phyloP scores from a whole-genome alignment of 495 filamentous ascomycete species.

The Friedmanniomyces endolithicus region DNA sequence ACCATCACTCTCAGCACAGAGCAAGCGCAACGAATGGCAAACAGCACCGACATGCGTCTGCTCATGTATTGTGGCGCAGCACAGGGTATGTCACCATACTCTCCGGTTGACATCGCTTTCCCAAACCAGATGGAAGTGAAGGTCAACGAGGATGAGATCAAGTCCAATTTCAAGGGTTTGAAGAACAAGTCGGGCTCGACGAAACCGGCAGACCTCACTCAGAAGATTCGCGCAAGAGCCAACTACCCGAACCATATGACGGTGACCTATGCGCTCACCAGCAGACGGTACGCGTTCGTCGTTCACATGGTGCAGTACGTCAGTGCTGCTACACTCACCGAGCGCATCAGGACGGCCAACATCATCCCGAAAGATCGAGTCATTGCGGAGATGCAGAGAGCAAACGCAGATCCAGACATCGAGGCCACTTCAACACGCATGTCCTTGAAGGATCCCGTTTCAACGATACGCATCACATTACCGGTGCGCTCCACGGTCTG shows the following conservation, averaged over 20 bases:
- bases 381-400: slow-evolving; percentile 67
- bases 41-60: slow-evolving; percentile 45
- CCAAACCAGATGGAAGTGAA: slow-evolving; percentile 86
- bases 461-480: slow-evolving; percentile 63
- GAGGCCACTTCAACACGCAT: slow-evolving; percentile 74
- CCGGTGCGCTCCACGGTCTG: slow-evolving; percentile 72
- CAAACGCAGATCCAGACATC: slow-evolving; percentile 69
- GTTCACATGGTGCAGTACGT: slow-evolving; percentile 57
- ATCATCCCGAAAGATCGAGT: slow-evolving; percentile 72
- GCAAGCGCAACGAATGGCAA: slow-evolving; percentile 37
- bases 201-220: slow-evolving; percentile 79
- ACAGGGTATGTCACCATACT: slow-evolving; percentile 42
- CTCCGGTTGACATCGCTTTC: slow-evolving; percentile 64
- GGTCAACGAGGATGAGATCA: slow-evolving; percentile 75
- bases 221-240: slow-evolving; percentile 51
- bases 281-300: slow-evolving; percentile 45
- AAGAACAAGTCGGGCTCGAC: slow-evolving; percentile 95
- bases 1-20: slow-evolving; percentile 41
- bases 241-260: slow-evolving; percentile 63
- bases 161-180: slow-evolving; percentile 77
- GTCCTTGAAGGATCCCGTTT: slow-evolving; percentile 85
- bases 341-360: slow-evolving; percentile 49
- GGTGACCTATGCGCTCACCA: slow-evolving; percentile 84
- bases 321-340: slow-evolving; percentile 60
- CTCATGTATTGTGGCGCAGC: slow-evolving; percentile 71